Evolutionary conservation across 164 flowering plant genomes (phyloP).

Genomic region (Santalum album): DNA sequence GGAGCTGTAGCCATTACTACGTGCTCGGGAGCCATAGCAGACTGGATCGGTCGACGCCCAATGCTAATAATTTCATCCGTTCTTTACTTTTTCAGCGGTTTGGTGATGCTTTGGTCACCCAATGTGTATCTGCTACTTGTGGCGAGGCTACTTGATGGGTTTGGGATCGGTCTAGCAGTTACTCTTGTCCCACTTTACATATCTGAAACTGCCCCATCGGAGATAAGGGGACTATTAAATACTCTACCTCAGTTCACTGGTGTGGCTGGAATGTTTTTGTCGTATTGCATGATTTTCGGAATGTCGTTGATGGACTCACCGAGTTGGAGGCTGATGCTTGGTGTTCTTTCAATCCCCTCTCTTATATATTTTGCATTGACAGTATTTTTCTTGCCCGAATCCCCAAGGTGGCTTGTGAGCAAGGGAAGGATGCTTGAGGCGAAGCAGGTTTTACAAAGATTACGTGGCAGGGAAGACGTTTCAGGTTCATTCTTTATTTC

Average conservation of each 20-base stretch:
- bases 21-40: constrained; percentile 77
- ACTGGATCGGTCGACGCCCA: constrained; percentile 82
- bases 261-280: constrained; percentile 76
- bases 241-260: constrained; percentile 92
- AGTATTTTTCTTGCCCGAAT: constrained; percentile 82
- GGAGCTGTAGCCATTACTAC: constrained; percentile 82
- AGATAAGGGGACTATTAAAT: constrained; percentile 72
- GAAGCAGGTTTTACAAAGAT: constrained; percentile 60
- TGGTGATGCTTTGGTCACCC: constrained; percentile 95
- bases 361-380: constrained; percentile 52
- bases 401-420: constrained; percentile 98
- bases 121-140: constrained; percentile 72
- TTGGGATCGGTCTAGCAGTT: constrained; percentile 81
- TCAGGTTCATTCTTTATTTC: constrained; percentile 40
- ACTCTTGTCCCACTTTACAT: constrained; percentile 85
- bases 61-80: constrained; percentile 75
- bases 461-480: constrained; percentile 90
- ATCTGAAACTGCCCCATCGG: constrained; percentile 93
- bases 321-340: constrained; percentile 91
- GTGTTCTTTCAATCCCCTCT: constrained; percentile 80
- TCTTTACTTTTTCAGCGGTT: constrained; percentile 68
- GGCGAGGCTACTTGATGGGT: constrained; percentile 83
- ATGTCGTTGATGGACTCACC: constrained; percentile 66
- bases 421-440: constrained; percentile 91
- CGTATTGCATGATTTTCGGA: constrained; percentile 88